Evolutionary conservation across 768 basidiomycete genomes (phyloP).

Genomic region (Crepidotus variabilis): DNA sequence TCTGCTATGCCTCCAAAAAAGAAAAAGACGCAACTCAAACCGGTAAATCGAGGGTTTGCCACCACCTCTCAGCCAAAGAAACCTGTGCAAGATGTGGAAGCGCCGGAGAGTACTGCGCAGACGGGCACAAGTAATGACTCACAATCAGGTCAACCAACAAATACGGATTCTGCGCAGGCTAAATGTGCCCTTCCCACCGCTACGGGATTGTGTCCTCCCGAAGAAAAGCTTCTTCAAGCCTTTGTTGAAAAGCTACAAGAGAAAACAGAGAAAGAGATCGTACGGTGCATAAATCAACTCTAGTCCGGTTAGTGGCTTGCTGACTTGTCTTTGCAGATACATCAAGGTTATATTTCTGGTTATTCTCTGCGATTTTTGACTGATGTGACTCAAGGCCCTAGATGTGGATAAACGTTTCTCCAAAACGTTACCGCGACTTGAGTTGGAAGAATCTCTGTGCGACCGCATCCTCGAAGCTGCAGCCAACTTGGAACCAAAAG

Average conservation of each 20-base stretch:
- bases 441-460: conserved; percentile 55
- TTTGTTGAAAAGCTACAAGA: conserved; percentile 84
- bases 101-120: conserved; percentile 2
- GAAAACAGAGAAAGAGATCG: conserved; percentile 83
- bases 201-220: conserved; percentile 34
- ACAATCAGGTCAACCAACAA: background rate
- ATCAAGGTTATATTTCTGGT: conserved; percentile 27
- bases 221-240: conserved; percentile 60
- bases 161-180: background rate
- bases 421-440: conserved; percentile 55
- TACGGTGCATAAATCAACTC: conserved; percentile 38
- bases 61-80: conserved; percentile 86
- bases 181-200: conserved; percentile 12
- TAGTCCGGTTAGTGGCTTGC: background rate
- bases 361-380: background rate
- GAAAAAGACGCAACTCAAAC: conserved; percentile 79
- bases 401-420: conserved; percentile 80
- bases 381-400: conserved; percentile 48
- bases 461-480: conserved; percentile 59
- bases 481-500: conserved; percentile 12
- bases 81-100: conserved; percentile 20
- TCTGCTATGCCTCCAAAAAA: conserved; percentile 49
- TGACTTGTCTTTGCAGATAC: conserved; percentile 19
- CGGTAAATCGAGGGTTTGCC: conserved; percentile 71
- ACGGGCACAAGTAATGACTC: background rate